A percentile compares a stretch with the other conserved stretches of the same genome.
Conservation (phyloP, 1,284 basidiomycete genomes). For the Agroathelia rolfsii region DNA sequence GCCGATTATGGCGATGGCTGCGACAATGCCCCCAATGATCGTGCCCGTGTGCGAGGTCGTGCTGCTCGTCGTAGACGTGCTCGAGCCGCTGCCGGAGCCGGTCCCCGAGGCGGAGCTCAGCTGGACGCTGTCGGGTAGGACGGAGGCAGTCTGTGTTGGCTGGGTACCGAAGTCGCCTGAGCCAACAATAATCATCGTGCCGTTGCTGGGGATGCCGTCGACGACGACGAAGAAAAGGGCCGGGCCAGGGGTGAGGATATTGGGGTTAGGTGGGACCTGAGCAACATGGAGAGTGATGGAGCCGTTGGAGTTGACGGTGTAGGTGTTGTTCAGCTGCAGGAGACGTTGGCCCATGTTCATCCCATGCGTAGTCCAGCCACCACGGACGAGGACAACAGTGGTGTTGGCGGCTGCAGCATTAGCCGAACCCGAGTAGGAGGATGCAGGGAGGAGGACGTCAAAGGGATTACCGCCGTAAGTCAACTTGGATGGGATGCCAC, state of each 20-base stretch:
- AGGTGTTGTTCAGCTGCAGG: constrained; percentile 40
- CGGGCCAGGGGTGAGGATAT: constrained; percentile 67
- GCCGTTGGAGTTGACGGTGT: constrained; percentile 45
- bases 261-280: constrained; percentile 62
- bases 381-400: constrained; percentile 57
- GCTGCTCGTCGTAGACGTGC: constrained; percentile 8
- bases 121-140: constrained; percentile 43
- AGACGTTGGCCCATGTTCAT: constrained; percentile 55
- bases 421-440: constrained; percentile 34
- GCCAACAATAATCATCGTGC: constrained; percentile 56
- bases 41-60: constrained; percentile 12
- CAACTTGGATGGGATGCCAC: constrained; percentile 63
- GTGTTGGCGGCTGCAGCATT: constrained; percentile 46
- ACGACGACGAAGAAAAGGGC: constrained; percentile 63
- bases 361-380: constrained; percentile 73
- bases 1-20: constrained; percentile 17
- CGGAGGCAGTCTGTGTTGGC: constrained; percentile 25
- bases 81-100: constrained; percentile 25
- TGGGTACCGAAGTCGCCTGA: constrained; percentile 56
- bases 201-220: constrained; percentile 63
- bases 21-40: constrained; percentile 16
- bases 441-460: constrained; percentile 28
- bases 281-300: constrained; percentile 54
- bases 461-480: constrained; percentile 82
- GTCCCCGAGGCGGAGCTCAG: constrained; percentile 30